Evolutionary conservation across 2,329 filamentous ascomycete species (phyloP), one percentile per base, ranked within the genome.

Genomic region (Camillea tinctor): DNA sequence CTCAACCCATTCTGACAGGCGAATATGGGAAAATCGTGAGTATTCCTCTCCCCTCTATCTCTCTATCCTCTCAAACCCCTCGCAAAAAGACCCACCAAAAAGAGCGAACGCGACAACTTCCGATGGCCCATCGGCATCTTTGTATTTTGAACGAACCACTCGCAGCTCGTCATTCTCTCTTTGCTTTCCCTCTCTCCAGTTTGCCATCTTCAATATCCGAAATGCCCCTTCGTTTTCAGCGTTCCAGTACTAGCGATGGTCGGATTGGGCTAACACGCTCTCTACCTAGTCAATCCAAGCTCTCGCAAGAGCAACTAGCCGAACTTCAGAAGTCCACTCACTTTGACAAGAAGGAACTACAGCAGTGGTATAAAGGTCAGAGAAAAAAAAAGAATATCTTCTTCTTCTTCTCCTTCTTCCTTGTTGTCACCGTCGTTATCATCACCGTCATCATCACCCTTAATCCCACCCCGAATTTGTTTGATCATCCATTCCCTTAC

Each of bases 361-460:
- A 99, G 77, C 94, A 98, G 88, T 99, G 95, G 95, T 98, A 99
- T 80, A 98, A 98, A 85, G 95, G 95, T 97, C 78, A 66, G 87
- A 72, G 23, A 26, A 11, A 30, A 11, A 7, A 30, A n/a, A n/a
- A n/a, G n/a, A n/a, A n/a, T n/a, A n/a, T n/a, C n/a, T n/a, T n/a
- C n/a, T n/a, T n/a, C n/a, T n/a, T n/a, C n/a, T n/a, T n/a, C n/a
- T n/a, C n/a, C n/a, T n/a, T n/a, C n/a, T n/a, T 56, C 52, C 44
- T 30, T 56, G 15, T 30, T 13, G 36, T 21, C 48, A 48, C 51
- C 22, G 17, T 5, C 52, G 6, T 30, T 9, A 30, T 9, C 26
- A 30, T 9, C 26, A 30, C 7, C 9, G 24, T 26, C 9, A 26
- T 30, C 26, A 30, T 30, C 26, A 30, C 26, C 26, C n/a, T n/a